phyloP scores from a whole-genome alignment of 306 rosid genomes.

The Medicago ruthenica region DNA sequence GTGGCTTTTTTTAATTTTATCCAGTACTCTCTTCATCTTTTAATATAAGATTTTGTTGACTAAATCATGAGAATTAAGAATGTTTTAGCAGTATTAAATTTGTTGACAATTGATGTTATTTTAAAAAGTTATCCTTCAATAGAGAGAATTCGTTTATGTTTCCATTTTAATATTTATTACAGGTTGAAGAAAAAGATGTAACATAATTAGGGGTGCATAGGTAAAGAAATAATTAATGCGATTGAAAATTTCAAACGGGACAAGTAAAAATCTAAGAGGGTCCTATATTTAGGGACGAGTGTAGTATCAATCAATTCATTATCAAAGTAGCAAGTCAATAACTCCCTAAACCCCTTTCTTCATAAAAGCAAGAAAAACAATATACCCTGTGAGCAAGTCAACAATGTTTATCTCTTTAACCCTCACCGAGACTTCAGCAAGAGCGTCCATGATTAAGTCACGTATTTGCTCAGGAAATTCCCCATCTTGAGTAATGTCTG shows the following conservation, averaged over 20 bases:
- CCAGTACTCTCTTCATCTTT: not conserved
- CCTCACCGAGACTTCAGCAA: conserved; percentile 84
- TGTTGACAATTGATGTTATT: not conserved
- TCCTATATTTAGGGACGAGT: not conserved
- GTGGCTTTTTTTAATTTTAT: conserved; percentile 2
- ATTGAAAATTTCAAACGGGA: not conserved
- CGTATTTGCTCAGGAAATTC: conserved; percentile 90
- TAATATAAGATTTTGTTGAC: not conserved
- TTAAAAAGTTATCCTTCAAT: too few relatives aligned
- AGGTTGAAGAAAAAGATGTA: not conserved
- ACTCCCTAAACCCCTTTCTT: conserved; percentile 34
- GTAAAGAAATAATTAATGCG: not conserved
- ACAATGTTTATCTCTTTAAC: conserved; percentile 87
- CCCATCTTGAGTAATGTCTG: conserved; percentile 79
- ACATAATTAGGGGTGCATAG: not conserved
- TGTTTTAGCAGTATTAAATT: not conserved
- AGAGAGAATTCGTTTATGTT: too few relatives aligned
- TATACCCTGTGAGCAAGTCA: conserved; percentile 90
- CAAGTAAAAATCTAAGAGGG: not conserved
- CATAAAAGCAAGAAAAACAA: conserved; percentile 19
- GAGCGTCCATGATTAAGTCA: conserved; percentile 80
- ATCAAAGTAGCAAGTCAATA: conserved; percentile 22
- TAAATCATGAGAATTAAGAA: not conserved
- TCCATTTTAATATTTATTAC: not conserved
- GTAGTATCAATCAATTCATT: conserved; percentile 7